Evolutionary conservation across 2,329 filamentous ascomycete genomes (phyloP).

Genomic region (Cadophora sp.): DNA sequence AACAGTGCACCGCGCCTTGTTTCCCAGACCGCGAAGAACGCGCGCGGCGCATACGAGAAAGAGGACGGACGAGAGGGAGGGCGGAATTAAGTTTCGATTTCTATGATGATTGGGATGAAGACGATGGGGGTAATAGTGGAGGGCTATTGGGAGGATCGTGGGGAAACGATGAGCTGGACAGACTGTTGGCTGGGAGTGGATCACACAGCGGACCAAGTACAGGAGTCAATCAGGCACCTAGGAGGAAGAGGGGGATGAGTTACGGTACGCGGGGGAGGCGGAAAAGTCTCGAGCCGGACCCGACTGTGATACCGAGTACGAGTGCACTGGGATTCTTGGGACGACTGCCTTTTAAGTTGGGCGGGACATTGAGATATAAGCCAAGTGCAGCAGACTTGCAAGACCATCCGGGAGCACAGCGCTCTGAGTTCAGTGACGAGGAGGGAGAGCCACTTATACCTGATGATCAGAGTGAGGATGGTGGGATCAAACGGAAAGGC

Average conservation of each 20-base stretch:
- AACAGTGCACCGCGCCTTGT: conserved; percentile 76
- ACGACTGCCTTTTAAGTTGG: conserved; percentile 83
- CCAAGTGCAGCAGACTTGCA: conserved; percentile 90
- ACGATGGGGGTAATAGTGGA: conserved; percentile 55
- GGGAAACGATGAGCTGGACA: conserved; percentile 86
- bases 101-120: conserved; percentile 93
- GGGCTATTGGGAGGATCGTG: conserved; percentile 70
- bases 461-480: conserved; percentile 43
- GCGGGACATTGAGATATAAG: conserved; percentile 83
- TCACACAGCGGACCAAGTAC: conserved; percentile 49
- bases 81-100: conserved; percentile 94
- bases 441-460: conserved; percentile 77
- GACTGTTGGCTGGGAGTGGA: conserved; percentile 76
- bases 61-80: conserved; percentile 62
- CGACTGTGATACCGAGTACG: conserved; percentile 88
- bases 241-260: conserved; percentile 82
- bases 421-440: conserved; percentile 50
- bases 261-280: conserved; percentile 75
- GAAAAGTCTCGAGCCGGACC: conserved; percentile 68
- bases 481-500: conserved; percentile 29
- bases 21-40: conserved; percentile 77
- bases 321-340: conserved; percentile 86
- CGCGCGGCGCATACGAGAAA: conserved; percentile 70
- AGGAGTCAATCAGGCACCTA: conserved; percentile 67
- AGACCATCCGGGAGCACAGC: conserved; percentile 73